phyloP scores from a whole-genome alignment of 2,329 filamentous ascomycete genomes.

The Mycosphaerelloides madeirae region DNA sequence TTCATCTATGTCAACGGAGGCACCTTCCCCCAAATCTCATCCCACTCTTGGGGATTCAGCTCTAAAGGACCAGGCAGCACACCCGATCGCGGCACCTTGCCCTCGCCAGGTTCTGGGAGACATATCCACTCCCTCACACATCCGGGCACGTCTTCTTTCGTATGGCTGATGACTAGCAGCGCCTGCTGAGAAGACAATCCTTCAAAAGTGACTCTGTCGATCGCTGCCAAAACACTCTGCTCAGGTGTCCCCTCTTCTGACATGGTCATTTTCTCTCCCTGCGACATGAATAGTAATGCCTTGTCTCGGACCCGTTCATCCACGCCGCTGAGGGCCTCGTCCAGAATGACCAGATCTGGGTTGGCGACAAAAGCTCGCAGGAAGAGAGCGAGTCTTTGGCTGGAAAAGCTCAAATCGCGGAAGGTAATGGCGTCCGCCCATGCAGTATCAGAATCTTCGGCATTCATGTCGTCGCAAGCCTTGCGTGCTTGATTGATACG shows the following conservation, averaged over 20 bases:
- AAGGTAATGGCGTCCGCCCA: conserved; percentile 69
- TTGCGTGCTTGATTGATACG: conserved; percentile 11
- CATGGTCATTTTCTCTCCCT: conserved; percentile 34
- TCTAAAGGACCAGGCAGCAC: conserved; percentile 43
- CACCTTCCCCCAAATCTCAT: conserved; percentile 27
- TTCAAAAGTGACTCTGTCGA: conserved; percentile 48
- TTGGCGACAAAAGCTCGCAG: conserved; percentile 49
- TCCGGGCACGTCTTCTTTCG: conserved; percentile 83
- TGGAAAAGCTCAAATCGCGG: conserved; percentile 70
- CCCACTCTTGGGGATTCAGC: conserved; percentile 28
- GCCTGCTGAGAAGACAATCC: conserved; percentile 70
- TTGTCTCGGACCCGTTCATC: conserved; percentile 67
- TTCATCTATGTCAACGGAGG: neutral
- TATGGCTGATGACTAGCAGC: conserved; percentile 86
- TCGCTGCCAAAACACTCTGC: conserved; percentile 32
- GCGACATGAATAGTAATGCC: conserved; percentile 71
- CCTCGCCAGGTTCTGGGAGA: conserved; percentile 69
- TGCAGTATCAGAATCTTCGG: conserved; percentile 32
- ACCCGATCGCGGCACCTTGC: conserved; percentile 59
- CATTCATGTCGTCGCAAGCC: conserved; percentile 14
- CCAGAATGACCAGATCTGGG: conserved; percentile 47
- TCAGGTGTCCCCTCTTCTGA: conserved; percentile 18
- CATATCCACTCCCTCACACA: conserved; percentile 81
- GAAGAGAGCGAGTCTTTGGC: conserved; percentile 81
- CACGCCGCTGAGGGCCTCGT: conserved; percentile 50